Evolutionary conservation across 2,329 filamentous ascomycete genomes (phyloP).

Genomic region (Atkinsonella texensis): DNA sequence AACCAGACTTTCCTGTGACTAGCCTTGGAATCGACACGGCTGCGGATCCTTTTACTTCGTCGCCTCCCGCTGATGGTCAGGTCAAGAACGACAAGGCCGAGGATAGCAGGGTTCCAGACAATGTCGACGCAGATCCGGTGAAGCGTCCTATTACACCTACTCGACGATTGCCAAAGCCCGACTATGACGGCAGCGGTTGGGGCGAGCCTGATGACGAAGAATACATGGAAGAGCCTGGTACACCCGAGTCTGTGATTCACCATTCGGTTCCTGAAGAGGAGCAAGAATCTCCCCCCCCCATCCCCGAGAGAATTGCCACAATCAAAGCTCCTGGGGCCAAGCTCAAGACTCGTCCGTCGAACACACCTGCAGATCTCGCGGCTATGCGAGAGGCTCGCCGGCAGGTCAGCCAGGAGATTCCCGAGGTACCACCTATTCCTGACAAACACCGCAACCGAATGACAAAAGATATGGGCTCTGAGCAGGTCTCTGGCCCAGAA

Average conservation of each 20-base stretch:
- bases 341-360: constrained; percentile 78
- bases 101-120: constrained; percentile 21
- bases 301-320: constrained; percentile 76
- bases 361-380: constrained; percentile 71
- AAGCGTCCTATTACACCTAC: constrained; percentile 38
- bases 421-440: constrained; percentile 47
- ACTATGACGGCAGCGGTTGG: constrained; percentile 53
- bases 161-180: constrained; percentile 40
- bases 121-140: constrained; percentile 19
- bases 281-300: constrained; percentile 46
- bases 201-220: constrained; percentile 40
- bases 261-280: constrained; percentile 46
- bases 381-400: constrained; percentile 80
- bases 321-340: constrained; percentile 80
- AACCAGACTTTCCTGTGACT: constrained; percentile 16
- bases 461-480: constrained; percentile 33
- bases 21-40: constrained; percentile 19
- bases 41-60: neutral
- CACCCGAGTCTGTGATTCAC: constrained; percentile 83
- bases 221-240: constrained; percentile 51
- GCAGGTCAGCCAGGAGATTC: constrained; percentile 67
- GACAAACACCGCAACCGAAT: constrained; percentile 45
- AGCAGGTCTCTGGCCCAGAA: constrained; percentile 21
- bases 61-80: neutral
- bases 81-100: constrained; percentile 1